phyloP scores from a whole-genome alignment of 129 eudicot genomes.

The Solidago caesia region DNA sequence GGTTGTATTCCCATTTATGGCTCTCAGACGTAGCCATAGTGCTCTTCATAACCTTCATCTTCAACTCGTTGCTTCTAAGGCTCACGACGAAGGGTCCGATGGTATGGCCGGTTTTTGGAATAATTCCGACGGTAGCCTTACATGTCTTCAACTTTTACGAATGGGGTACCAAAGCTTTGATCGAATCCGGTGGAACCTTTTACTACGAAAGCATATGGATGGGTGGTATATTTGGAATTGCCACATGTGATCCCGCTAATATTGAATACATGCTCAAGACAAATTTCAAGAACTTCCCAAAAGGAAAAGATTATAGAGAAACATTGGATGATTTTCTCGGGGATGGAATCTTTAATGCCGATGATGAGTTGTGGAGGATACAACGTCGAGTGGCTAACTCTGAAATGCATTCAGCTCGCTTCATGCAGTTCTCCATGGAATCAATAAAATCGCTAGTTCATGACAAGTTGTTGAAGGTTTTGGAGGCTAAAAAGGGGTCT shows the following conservation, averaged over 20 bases:
- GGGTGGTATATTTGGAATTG: constrained; percentile 42
- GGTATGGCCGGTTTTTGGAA: constrained; percentile 61
- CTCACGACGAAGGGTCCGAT: constrained; percentile 57
- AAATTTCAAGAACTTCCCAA: constrained; percentile 55
- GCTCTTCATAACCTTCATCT: constrained; percentile 36
- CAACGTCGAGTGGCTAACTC: constrained; percentile 57
- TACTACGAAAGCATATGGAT: constrained; percentile 41
- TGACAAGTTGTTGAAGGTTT: constrained; percentile 39
- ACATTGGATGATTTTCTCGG: constrained; percentile 61
- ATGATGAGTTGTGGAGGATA: constrained; percentile 50
- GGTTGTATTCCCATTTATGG: constrained; percentile 35
- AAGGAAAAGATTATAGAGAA: constrained; percentile 49
- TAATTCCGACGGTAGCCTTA: constrained; percentile 41
- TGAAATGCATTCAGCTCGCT: constrained; percentile 54
- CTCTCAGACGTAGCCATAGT: constrained; percentile 42
- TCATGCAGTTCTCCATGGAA: constrained; percentile 32
- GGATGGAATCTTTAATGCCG: constrained; percentile 63
- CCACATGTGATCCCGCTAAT: constrained; percentile 49
- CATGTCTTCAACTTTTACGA: constrained; percentile 38
- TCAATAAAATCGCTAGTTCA: constrained; percentile 39
- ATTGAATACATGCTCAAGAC: constrained; percentile 65
- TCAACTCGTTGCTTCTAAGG: constrained; percentile 36
- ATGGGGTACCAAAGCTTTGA: constrained; percentile 45
- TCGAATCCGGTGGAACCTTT: constrained; percentile 43
- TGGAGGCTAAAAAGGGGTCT: constrained; percentile 31